Percentiles rank a stretch among this genome's conserved stretches.
Evolutionary conservation across 177 flowering plant species (phyloP).

Genomic region (Vitis hybrid): DNA sequence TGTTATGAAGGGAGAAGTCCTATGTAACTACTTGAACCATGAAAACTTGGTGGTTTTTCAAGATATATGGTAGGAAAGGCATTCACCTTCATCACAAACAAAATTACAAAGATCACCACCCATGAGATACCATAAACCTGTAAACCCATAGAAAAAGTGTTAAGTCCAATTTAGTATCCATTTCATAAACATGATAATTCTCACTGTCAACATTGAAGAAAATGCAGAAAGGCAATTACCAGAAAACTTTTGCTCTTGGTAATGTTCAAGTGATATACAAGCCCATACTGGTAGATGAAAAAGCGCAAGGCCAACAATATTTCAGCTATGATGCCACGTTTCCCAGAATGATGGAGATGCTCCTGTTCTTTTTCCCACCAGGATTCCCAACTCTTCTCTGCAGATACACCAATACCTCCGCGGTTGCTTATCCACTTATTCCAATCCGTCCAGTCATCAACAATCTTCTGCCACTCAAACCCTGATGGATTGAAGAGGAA

Average conservation of each 20-base stretch:
- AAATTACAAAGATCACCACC: slow-evolving; percentile 48
- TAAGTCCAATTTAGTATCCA: not conserved
- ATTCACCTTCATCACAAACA: slow-evolving; percentile 60
- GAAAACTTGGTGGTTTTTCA: too few species aligned
- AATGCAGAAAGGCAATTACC: slow-evolving; percentile 15
- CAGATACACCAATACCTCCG: slow-evolving; percentile 57
- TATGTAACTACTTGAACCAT: too few species aligned
- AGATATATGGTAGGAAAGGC: not conserved
- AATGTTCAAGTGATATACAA: slow-evolving; percentile 48
- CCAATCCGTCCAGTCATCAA: slow-evolving; percentile 68
- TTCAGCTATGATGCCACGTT: slow-evolving; percentile 40
- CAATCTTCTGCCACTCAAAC: slow-evolving; percentile 66
- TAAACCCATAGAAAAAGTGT: not conserved
- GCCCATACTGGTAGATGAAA: slow-evolving; percentile 57
- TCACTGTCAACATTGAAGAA: not conserved
- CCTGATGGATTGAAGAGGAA: slow-evolving; percentile 67
- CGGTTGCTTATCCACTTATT: slow-evolving; percentile 50
- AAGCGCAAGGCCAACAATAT: slow-evolving; percentile 50
- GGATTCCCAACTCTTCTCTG: slow-evolving; percentile 65
- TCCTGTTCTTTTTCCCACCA: slow-evolving; percentile 69
- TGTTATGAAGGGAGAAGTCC: too few species aligned
- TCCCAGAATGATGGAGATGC: slow-evolving; percentile 51
- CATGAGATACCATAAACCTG: slow-evolving; percentile 64
- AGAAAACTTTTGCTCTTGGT: slow-evolving; percentile 29
- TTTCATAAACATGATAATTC: not conserved